Evolutionary conservation across 345 rosid species (phyloP).

Genomic region (Hibiscus trionum): DNA sequence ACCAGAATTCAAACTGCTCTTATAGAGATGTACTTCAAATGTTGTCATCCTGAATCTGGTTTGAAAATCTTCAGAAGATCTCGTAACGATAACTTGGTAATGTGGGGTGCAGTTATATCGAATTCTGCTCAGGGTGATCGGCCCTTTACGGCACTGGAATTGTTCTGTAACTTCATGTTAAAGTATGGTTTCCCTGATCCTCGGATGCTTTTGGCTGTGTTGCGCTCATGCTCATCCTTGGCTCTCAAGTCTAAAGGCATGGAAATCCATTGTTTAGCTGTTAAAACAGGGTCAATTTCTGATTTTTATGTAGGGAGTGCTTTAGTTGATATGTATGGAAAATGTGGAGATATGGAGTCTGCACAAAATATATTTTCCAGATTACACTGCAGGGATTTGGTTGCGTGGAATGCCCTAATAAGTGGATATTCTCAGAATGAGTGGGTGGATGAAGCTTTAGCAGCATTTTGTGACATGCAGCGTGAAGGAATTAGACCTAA

Average conservation of each 20-base stretch:
- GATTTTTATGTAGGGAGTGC: constrained; percentile 36
- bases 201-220: constrained; percentile 27
- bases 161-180: constrained; percentile 25
- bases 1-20: constrained; percentile 32
- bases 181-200: constrained; percentile 31
- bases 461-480: constrained; percentile 28
- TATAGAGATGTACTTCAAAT: constrained; percentile 36
- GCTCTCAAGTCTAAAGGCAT: constrained; percentile 23
- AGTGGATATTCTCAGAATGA: constrained; percentile 36
- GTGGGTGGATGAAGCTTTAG: constrained; percentile 24
- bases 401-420: constrained; percentile 41
- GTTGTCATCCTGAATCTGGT: constrained; percentile 29
- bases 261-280: constrained; percentile 33
- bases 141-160: constrained; percentile 24
- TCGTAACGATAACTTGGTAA: constrained; percentile 21
- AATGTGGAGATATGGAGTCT: constrained; percentile 28
- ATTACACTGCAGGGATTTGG: constrained; percentile 28
- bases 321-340: constrained; percentile 40
- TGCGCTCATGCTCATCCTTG: constrained; percentile 38
- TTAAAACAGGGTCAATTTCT: constrained; percentile 23
- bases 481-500: constrained; percentile 29
- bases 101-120: constrained; percentile 37
- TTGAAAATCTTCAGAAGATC: constrained; percentile 26
- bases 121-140: constrained; percentile 24
- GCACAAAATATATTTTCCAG: constrained; percentile 25